phyloP scores from a whole-genome alignment of 805 yeast species.

The Spathaspora hagerdaliae region DNA sequence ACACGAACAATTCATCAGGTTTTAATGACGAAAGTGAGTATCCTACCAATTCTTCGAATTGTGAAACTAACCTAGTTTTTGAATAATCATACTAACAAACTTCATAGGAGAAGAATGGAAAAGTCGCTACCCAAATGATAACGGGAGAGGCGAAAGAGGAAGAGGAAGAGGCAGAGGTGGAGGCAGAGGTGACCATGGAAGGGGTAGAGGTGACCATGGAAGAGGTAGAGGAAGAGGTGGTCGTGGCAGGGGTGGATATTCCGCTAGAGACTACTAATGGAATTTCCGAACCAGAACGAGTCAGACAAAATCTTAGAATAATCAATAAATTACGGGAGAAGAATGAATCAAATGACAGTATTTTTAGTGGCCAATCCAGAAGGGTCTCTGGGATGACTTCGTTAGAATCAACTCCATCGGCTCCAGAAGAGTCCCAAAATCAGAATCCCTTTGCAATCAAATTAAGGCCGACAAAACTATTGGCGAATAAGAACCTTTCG shows the following conservation, averaged over 20 bases:
- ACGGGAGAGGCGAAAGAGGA: background rate
- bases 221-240: constrained; percentile 1
- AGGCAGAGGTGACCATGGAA: background rate
- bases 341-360: too few species aligned
- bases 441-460: constrained; percentile 19
- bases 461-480: constrained; percentile 20
- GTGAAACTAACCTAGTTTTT: background rate
- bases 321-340: too few species aligned
- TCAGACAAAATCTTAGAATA: too few species aligned
- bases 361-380: too few species aligned
- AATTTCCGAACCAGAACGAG: too few species aligned
- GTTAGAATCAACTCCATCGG: background rate
- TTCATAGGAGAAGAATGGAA: background rate
- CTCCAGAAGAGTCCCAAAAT: background rate
- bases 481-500: constrained; percentile 17
- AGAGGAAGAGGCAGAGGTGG: constrained; percentile 2
- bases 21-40: background rate
- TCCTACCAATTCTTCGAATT: background rate
- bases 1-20: background rate
- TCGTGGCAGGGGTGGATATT: constrained; percentile 1
- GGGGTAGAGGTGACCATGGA: constrained; percentile 2
- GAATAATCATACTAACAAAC: background rate
- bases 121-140: background rate
- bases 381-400: background rate
- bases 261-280: background rate